Conservation (phyloP, 1,284 basidiomycete species). For the Mycena citricolor region DNA sequence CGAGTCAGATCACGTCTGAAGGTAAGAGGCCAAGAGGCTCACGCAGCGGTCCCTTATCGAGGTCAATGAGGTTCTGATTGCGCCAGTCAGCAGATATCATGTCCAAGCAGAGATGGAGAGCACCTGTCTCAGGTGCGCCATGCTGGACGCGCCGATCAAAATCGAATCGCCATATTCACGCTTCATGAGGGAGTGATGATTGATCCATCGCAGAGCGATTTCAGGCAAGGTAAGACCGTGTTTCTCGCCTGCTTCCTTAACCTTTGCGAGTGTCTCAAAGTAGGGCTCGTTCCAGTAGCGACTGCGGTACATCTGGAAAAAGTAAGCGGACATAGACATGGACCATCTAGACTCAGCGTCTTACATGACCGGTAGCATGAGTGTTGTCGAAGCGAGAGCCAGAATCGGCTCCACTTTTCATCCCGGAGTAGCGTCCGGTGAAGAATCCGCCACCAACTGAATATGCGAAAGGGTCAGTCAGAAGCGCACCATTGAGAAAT, state of each 20-base stretch:
- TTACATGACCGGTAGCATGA: too few relatives aligned
- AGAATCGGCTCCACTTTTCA: slow-evolving; percentile 33
- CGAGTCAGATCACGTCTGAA: neutral
- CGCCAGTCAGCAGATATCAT: neutral
- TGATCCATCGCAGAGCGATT: slow-evolving; percentile 45
- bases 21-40: slow-evolving; percentile 21
- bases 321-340: too few relatives aligned
- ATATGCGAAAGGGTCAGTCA: neutral
- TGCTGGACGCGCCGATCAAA: slow-evolving; percentile 43
- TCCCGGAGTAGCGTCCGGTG: slow-evolving; percentile 37
- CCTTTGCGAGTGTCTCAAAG: slow-evolving; percentile 39
- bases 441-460: slow-evolving; percentile 44
- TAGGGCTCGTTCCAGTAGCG: slow-evolving; percentile 40
- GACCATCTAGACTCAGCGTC: too few relatives aligned
- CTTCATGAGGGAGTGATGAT: slow-evolving; percentile 41
- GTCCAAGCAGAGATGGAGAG: neutral
- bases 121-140: slow-evolving; percentile 40
- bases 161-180: slow-evolving; percentile 42
- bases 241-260: slow-evolving; percentile 33
- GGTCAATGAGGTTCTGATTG: slow-evolving; percentile 39
- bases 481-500: neutral
- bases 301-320: neutral
- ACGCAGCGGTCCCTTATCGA: slow-evolving; percentile 48
- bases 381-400: slow-evolving; percentile 49
- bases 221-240: slow-evolving; percentile 40